Conservation (phyloP, 2,329 filamentous ascomycete genomes). For the Zymoseptoria brevis region DNA sequence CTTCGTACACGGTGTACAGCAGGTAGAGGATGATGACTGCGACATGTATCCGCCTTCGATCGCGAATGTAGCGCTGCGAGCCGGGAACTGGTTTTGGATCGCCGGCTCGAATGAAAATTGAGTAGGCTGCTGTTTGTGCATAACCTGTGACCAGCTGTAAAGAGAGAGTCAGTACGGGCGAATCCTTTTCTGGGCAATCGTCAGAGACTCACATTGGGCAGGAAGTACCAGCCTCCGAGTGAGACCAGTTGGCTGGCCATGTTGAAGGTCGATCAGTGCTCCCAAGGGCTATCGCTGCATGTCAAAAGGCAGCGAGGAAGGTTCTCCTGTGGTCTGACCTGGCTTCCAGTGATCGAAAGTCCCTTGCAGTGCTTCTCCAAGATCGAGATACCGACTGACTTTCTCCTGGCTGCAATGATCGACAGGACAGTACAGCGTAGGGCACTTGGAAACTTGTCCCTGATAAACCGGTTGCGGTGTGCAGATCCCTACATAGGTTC, state of each 20-base stretch:
- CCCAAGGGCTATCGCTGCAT: constrained; percentile 4
- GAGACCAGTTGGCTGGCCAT: constrained; percentile 44
- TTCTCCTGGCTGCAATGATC: background rate
- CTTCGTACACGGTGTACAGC: constrained; percentile 85
- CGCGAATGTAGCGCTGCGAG: constrained; percentile 58
- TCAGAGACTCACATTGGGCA: constrained; percentile 47
- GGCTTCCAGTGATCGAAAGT: background rate
- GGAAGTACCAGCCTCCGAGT: constrained; percentile 53
- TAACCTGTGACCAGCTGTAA: constrained; percentile 66
- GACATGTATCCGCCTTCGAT: constrained; percentile 77
- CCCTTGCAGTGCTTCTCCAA: background rate
- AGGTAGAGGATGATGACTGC: constrained; percentile 78
- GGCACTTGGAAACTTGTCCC: background rate
- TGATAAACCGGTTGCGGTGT: background rate
- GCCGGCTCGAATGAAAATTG: constrained; percentile 80
- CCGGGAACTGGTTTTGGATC: constrained; percentile 66
- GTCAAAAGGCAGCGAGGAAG: background rate
- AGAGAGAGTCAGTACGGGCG: background rate
- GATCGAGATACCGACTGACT: background rate
- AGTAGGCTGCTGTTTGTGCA: constrained; percentile 76
- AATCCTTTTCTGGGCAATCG: background rate
- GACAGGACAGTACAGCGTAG: background rate
- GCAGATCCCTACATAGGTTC: background rate
- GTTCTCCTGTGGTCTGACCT: background rate
- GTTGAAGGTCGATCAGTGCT: constrained; percentile 7